Evolutionary conservation across 192 early-diverging fungal species (phyloP), one percentile per base, ranked within the genome.

Genomic region (Coemansia javaensis): DNA sequence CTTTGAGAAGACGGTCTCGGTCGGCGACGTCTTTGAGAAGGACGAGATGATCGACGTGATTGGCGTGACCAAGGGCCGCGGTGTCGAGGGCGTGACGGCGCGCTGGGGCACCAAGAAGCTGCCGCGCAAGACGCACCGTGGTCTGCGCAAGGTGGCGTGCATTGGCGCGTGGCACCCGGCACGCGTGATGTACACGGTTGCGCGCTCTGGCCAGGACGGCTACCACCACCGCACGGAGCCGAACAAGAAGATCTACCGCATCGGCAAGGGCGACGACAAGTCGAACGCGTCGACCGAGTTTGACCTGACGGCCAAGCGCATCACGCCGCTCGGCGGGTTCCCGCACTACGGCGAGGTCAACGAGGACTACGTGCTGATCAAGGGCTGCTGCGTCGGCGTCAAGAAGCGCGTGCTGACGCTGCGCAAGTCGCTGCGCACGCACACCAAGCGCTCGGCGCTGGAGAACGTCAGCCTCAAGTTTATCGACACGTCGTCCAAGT

Each of bases 241-340:
- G 56, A 99, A 99, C 90, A 97, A 97, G 90, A 99, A 99, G 89
- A 95, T 99, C 84, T 99, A 97, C 88, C 90, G 94, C 65, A 87
- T 99, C 47, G 93, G 87, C 46, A 90, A 88, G 62, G 88, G 86
- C 57, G 79, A 84, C 50, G 87, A 92, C 79, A 77, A 79, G 56
- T 73, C 75, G 49, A 87, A 77, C 77, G 94, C 83, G 68, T 77
- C 90, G 66, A 99, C 97, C 73, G 93, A 97, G 71, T 94, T 88
- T 81, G 97, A 99, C 74, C 61, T 91, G 35, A 97, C 97, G 43
- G 81, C 80, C 63, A 97, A 99, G 86, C 46, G 69, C 55, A 99
- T 99, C 79, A 99, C 91, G 42, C 97, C 97, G 56, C 77, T 97
- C 59, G 97, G 94, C 74, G 97, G 97, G 53, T 99, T 99, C 91